These are phyloP conservation scores for Alternaria conjuncta DNA, from an alignment of 2,329 filamentous ascomycete species.

Conservation along the genomic window DNA sequence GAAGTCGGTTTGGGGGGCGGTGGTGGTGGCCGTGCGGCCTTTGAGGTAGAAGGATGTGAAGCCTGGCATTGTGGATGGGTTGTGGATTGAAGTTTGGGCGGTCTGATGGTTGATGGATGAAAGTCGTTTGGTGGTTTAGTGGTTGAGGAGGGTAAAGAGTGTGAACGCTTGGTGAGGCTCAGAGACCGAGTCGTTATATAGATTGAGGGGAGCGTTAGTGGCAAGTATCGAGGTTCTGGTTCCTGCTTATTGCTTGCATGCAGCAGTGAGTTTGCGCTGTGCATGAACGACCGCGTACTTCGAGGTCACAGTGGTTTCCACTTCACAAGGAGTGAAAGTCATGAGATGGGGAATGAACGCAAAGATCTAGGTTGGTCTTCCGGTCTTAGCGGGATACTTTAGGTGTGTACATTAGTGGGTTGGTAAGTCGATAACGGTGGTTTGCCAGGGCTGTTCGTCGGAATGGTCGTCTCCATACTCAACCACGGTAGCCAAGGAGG, in stretches of 20 bases:
- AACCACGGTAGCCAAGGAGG: not conserved
- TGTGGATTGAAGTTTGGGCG: not conserved
- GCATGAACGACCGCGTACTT: not conserved
- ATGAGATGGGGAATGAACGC: not conserved
- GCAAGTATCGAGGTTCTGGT: not conserved
- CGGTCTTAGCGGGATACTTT: not conserved
- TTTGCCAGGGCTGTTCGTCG: not conserved
- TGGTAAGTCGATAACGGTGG: not conserved
- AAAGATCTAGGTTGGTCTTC: not conserved
- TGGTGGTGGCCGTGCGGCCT: not conserved
- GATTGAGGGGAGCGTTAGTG: not conserved
- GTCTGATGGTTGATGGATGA: not conserved
- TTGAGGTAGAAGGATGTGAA: conserved; percentile 2
- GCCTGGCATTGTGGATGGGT: not conserved
- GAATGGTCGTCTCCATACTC: not conserved
- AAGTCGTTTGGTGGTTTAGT: not conserved
- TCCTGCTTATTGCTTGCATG: not conserved
- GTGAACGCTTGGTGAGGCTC: not conserved
- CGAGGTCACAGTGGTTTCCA: not conserved
- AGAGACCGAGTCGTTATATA: not conserved
- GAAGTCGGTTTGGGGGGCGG: not conserved
- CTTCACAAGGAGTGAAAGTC: not conserved
- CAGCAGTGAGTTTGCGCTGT: not conserved
- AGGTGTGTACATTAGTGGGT: not conserved
- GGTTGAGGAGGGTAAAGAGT: not conserved